These are phyloP conservation scores for Sphaerulina musiva DNA, from an alignment of 2,329 filamentous ascomycete species.

Conservation along the genomic window DNA sequence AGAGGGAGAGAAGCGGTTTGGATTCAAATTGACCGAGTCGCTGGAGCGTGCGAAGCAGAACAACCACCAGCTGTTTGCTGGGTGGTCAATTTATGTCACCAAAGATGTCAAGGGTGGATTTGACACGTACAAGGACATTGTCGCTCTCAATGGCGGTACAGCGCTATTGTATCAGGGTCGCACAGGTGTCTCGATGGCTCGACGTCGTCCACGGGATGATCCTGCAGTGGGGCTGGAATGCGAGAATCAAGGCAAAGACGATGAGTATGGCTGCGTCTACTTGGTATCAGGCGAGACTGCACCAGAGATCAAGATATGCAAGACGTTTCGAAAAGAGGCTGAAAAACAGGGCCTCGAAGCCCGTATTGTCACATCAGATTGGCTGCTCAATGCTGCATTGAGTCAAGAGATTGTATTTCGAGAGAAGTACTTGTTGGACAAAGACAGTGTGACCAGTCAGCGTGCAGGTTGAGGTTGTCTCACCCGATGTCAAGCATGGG, in stretches of 20 bases:
- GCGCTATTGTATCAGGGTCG: conserved; percentile 67
- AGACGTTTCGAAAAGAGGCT: conserved; percentile 72
- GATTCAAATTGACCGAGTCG: conserved; percentile 62
- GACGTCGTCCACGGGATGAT: conserved; percentile 47
- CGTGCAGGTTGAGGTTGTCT: conserved; percentile 16
- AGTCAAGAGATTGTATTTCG: conserved; percentile 59
- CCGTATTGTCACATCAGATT: conserved; percentile 76
- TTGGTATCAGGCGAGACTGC: conserved; percentile 64
- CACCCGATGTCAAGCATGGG: not conserved
- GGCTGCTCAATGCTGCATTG: conserved; percentile 86
- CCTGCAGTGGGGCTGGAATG: conserved; percentile 52
- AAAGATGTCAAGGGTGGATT: conserved; percentile 71
- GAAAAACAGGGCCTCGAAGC: conserved; percentile 70
- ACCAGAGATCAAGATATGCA: conserved; percentile 70
- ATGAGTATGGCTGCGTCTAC: conserved; percentile 55
- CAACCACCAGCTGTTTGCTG: conserved; percentile 65
- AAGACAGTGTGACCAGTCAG: conserved; percentile 19
- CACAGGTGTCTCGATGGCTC: conserved; percentile 53
- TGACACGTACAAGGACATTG: conserved; percentile 78
- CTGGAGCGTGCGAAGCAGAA: conserved; percentile 67
- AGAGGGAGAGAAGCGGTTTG: conserved; percentile 64
- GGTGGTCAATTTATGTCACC: conserved; percentile 78
- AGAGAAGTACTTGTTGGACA: conserved; percentile 29
- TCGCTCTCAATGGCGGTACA: conserved; percentile 78
- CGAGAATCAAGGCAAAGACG: conserved; percentile 52